phyloP scores from a whole-genome alignment of 1,139 yeast species.

The Zygoascus sp. region DNA sequence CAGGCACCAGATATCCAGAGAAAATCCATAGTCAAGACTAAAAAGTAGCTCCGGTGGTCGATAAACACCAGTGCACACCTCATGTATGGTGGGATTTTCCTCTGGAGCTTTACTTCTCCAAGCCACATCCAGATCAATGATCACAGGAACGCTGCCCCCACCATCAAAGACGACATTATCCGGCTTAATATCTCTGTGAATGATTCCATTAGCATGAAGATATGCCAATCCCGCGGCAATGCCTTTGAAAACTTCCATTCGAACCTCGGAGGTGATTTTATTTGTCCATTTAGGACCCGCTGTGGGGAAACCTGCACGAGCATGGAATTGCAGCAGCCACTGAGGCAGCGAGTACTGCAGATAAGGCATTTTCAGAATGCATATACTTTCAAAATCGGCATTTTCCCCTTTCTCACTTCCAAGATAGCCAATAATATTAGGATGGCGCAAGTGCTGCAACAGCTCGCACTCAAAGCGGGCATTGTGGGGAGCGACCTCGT shows the following conservation, averaged over 20 bases:
- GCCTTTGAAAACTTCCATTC: slow-evolving; percentile 39
- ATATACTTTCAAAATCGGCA: slow-evolving; percentile 36
- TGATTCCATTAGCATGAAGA: slow-evolving; percentile 56
- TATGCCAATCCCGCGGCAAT: slow-evolving; percentile 47
- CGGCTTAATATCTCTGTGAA: slow-evolving; percentile 87
- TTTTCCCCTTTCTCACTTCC: slow-evolving; percentile 1
- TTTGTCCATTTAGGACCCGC: slow-evolving; percentile 28
- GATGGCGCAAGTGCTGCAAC: slow-evolving; percentile 28
- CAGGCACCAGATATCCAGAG: slow-evolving; percentile 77
- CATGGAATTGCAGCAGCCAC: slow-evolving; percentile 31
- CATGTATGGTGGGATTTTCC: slow-evolving; percentile 47
- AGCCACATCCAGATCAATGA: slow-evolving; percentile 76
- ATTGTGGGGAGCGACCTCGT: slow-evolving; percentile 48
- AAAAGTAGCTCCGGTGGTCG: slow-evolving; percentile 83
- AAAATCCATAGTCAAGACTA: slow-evolving; percentile 59
- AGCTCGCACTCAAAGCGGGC: slow-evolving; percentile 41
- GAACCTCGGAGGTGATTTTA: slow-evolving; percentile 28
- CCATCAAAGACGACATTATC: slow-evolving; percentile 57
- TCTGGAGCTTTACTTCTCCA: slow-evolving; percentile 47
- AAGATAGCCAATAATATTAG: slow-evolving; percentile 3
- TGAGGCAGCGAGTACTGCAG: slow-evolving; percentile 24
- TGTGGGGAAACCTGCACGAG: slow-evolving; percentile 32
- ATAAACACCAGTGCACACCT: slow-evolving; percentile 71
- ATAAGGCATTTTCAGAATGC: slow-evolving; percentile 42
- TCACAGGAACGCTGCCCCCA: slow-evolving; percentile 27